Percentiles rank a stretch among this genome's conserved stretches.
Conservation (phyloP, 2,329 filamentous ascomycete genomes). For the Neonectria coccinea region DNA sequence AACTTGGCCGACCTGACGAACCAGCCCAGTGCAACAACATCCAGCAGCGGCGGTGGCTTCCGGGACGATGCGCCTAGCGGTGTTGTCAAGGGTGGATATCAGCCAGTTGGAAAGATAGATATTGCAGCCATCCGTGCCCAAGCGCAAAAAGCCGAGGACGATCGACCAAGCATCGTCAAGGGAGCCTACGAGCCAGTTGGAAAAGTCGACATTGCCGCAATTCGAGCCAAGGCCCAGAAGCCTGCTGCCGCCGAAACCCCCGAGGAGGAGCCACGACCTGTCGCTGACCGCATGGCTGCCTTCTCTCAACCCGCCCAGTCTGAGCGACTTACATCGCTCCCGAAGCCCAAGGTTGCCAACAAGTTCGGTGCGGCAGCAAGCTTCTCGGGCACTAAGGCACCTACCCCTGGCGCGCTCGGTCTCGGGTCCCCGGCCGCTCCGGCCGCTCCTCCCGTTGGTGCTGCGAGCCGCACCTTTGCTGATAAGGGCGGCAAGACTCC, state of each 20-base stretch:
- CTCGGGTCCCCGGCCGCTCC: constrained; percentile 70
- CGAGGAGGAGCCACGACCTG: constrained; percentile 63
- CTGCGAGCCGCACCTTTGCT: constrained; percentile 92
- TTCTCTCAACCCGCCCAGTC: constrained; percentile 73
- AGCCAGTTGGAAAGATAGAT: constrained; percentile 97
- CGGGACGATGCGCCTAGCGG: constrained; percentile 64
- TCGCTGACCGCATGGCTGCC: constrained; percentile 81
- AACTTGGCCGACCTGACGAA: constrained; percentile 88
- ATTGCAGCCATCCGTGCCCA: constrained; percentile 88
- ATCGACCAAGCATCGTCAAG: constrained; percentile 87
- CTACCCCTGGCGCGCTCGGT: constrained; percentile 76
- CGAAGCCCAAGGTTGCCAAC: constrained; percentile 95
- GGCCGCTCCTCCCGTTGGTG: constrained; percentile 73
- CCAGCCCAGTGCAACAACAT: constrained; percentile 74
- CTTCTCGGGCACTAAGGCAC: constrained; percentile 91
- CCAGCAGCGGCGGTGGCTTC: constrained; percentile 63
- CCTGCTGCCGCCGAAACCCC: constrained; percentile 57
- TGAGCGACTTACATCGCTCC: constrained; percentile 85
- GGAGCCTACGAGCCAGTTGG: constrained; percentile 94
- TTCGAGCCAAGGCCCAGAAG: constrained; percentile 84
- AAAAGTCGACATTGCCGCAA: constrained; percentile 96
- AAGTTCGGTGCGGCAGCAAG: constrained; percentile 79
- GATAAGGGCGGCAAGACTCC: constrained; percentile 96
- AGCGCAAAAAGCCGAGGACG: constrained; percentile 76
- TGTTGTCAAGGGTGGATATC: constrained; percentile 87